Evolutionary conservation across 129 eudicot genomes (phyloP), one percentile per base, ranked within the genome.

Genomic region (Glebionis coronaria): DNA sequence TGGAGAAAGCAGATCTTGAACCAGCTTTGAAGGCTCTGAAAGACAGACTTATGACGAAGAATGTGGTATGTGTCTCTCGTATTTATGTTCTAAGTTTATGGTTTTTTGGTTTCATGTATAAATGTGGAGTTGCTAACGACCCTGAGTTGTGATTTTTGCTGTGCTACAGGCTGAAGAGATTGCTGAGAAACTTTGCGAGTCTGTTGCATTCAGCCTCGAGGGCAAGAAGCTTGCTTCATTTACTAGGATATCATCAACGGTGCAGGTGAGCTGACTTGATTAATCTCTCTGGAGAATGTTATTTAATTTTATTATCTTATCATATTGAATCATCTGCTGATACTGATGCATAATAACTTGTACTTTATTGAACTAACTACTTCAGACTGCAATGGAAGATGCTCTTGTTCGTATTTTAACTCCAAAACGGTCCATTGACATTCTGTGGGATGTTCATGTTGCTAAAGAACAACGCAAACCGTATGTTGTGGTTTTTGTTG

Each of bases 391-490:
- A 42, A 94, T 94, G 99, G 99, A 90, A 71, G 99, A 94, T 60
- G 99, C 99, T 44, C 97, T 94, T 77, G 90, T 90, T 79, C 97
- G 97, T 40, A 94, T 94, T 27, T 81, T 94, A 79, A 94, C 97
- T 38, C 99, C 97, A 10, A 84, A 83, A 51, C 85, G 97, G 35
- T 94, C 99, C 69, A 90, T 94, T 75, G 99, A 94, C 84, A 94
- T 90, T 60, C 65, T 90, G 58, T 79, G 99, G 74, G 99, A 90
- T 78, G 99, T 94, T 46, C 99, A 90, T 79, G 87, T 88, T 65
- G 85, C 95, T 20, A 94, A 90, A 74, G 97, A 90, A 76, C 99
- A 84, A 56, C 71, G 86, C 60, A 94, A 94, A 59, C 99, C 97
- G 61, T 94, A 94, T 75, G 99, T 94, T 65, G 95, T 94, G 65